Percentiles rank a stretch among this genome's conserved stretches.
Evolutionary conservation across 176 grass and related monocot genomes (phyloP).

Genomic region (Hordeum marinum): DNA sequence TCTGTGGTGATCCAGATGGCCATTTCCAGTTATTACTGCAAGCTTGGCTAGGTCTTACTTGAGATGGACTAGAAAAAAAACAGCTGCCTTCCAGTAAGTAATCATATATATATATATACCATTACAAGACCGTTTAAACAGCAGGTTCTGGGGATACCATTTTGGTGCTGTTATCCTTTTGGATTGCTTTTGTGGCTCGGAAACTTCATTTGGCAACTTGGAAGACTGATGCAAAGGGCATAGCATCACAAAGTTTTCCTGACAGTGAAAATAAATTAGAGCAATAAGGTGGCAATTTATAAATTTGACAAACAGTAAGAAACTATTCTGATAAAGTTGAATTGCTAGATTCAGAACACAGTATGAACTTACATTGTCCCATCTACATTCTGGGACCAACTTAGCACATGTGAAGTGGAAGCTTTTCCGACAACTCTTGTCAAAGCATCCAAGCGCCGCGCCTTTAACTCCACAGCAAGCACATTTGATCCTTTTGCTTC

Average conservation of each 20-base stretch:
- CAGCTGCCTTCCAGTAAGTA: constrained; percentile 16
- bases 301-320: background rate
- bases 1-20: constrained; percentile 61
- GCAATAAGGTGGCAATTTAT: constrained; percentile 1
- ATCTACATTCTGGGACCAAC: constrained; percentile 78
- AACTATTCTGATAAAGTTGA: background rate
- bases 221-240: constrained; percentile 69
- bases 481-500: constrained; percentile 91
- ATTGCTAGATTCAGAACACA: constrained; percentile 6
- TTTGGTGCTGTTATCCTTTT: constrained; percentile 38
- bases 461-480: constrained; percentile 89
- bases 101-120: background rate
- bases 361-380: constrained; percentile 72
- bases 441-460: constrained; percentile 89
- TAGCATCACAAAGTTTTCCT: constrained; percentile 98
- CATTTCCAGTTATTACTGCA: constrained; percentile 51
- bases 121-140: constrained; percentile 3
- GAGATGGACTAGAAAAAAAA: constrained; percentile 41
- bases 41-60: constrained; percentile 31
- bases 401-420: constrained; percentile 93
- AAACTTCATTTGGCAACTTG: constrained; percentile 56
- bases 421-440: constrained; percentile 75
- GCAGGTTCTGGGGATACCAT: constrained; percentile 32
- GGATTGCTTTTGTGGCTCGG: constrained; percentile 41
- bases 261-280: background rate